Percentiles rank a stretch among this genome's conserved stretches.
Conservation (phyloP, 2,329 filamentous ascomycete genomes). For the Beauveria sp. region DNA sequence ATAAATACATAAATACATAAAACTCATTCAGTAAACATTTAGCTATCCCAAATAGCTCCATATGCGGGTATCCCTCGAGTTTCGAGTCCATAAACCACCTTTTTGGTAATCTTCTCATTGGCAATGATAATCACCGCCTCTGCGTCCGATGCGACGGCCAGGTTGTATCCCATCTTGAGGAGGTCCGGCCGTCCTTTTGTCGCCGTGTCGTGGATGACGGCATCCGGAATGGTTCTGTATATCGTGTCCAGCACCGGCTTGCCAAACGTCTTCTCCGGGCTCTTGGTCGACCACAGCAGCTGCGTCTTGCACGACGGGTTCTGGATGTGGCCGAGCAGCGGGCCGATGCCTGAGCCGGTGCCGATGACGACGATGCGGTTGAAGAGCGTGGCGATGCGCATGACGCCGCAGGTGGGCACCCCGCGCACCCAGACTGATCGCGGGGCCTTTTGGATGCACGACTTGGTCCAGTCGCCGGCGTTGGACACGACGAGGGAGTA, state of each 20-base stretch:
- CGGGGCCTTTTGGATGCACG: conserved; percentile 54
- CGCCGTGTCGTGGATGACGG: conserved; percentile 61
- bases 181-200: conserved; percentile 50
- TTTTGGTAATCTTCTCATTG: conserved; percentile 59
- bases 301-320: conserved; percentile 42
- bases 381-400: conserved; percentile 61
- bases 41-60: conserved; percentile 65
- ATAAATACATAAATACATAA: too few relatives aligned
- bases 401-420: conserved; percentile 58
- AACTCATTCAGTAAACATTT: neutral
- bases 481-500: conserved; percentile 66
- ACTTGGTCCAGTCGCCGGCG: conserved; percentile 67
- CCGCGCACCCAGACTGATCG: conserved; percentile 60
- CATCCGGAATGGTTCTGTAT: conserved; percentile 48
- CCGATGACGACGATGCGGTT: conserved; percentile 57
- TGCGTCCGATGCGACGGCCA: conserved; percentile 46
- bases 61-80: conserved; percentile 57
- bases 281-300: conserved; percentile 61
- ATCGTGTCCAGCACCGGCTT: conserved; percentile 47
- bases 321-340: conserved; percentile 53
- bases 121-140: conserved; percentile 70
- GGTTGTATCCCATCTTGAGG: conserved; percentile 42
- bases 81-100: conserved; percentile 63
- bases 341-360: conserved; percentile 68
- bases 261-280: conserved; percentile 57